Percentiles rank a stretch among this genome's conserved stretches.
phyloP scores from a whole-genome alignment of 169 alveolate genomes.

The Plasmodium sp. region DNA sequence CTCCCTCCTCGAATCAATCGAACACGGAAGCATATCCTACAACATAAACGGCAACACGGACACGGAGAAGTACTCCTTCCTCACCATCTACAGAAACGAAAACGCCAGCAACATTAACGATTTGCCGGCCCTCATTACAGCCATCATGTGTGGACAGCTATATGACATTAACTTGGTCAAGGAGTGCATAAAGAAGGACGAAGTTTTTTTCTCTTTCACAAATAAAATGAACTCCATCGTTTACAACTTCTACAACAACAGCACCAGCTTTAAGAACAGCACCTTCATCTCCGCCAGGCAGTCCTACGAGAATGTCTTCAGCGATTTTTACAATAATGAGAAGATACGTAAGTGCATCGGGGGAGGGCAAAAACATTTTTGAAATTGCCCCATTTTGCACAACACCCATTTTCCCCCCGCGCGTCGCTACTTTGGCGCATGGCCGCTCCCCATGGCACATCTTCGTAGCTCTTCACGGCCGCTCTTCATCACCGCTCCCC shows the following conservation, averaged over 20 bases:
- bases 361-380: not conserved
- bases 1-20: not conserved
- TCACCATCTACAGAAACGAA: constrained; percentile 34
- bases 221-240: constrained; percentile 35
- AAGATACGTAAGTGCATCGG: constrained; percentile 46
- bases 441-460: not conserved
- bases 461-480: not conserved
- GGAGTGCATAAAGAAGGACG: constrained; percentile 15
- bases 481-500: not conserved
- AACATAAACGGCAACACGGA: not conserved
- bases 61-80: constrained; percentile 34
- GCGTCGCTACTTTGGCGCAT: not conserved
- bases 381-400: not conserved
- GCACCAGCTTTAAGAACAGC: constrained; percentile 16
- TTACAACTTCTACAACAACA: constrained; percentile 32
- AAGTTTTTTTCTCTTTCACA: constrained; percentile 12
- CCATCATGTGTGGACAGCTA: constrained; percentile 33
- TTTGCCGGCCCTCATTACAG: constrained; percentile 59
- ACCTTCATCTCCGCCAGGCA: constrained; percentile 12
- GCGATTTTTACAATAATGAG: constrained; percentile 49
- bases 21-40: constrained; percentile 9
- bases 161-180: not conserved
- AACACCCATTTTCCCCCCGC: not conserved
- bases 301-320: constrained; percentile 28
- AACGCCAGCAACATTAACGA: constrained; percentile 29